phyloP scores from a whole-genome alignment of 139 green algal species.

The Asterochloris erici region DNA sequence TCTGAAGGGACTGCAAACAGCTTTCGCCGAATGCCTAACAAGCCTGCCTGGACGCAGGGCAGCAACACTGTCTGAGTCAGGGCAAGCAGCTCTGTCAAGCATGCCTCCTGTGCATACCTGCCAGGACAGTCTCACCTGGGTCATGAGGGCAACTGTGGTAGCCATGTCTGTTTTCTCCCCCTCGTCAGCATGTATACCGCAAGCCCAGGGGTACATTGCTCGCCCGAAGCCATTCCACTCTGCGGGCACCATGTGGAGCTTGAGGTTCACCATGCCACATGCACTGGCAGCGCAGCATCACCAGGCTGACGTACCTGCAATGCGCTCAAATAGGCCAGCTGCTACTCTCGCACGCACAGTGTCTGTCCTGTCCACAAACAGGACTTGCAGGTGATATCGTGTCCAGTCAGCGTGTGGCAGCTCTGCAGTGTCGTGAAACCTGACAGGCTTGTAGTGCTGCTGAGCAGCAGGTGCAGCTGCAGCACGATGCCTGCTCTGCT shows the following conservation, averaged over 20 bases:
- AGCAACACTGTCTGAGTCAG: too few relatives aligned
- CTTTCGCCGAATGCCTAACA: slow-evolving; percentile 29
- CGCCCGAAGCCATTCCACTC: slow-evolving; percentile 46
- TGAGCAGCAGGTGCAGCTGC: neutral
- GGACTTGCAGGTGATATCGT: slow-evolving; percentile 18
- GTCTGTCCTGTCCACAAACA: slow-evolving; percentile 26
- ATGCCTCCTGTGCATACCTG: too few relatives aligned
- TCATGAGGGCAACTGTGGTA: slow-evolving; percentile 19
- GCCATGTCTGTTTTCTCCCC: neutral
- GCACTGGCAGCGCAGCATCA: too few relatives aligned
- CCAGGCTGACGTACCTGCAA: slow-evolving; percentile 6
- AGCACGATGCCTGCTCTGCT: neutral
- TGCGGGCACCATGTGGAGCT: neutral
- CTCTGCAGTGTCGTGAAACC: neutral
- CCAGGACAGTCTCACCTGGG: neutral
- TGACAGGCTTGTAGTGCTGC: neutral
- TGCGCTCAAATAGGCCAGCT: slow-evolving; percentile 33
- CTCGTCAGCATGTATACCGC: slow-evolving; percentile 17
- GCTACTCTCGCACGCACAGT: slow-evolving; percentile 36
- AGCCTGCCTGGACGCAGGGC: too few relatives aligned
- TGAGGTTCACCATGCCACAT: neutral
- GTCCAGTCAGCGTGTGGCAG: slow-evolving; percentile 11
- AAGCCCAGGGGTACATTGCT: slow-evolving; percentile 26
- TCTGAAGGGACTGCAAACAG: slow-evolving; percentile 33
- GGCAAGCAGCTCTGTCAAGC: too few relatives aligned